phyloP scores from a whole-genome alignment of 2,329 filamentous ascomycete species.

The Ophiocordyceps robertsii region DNA sequence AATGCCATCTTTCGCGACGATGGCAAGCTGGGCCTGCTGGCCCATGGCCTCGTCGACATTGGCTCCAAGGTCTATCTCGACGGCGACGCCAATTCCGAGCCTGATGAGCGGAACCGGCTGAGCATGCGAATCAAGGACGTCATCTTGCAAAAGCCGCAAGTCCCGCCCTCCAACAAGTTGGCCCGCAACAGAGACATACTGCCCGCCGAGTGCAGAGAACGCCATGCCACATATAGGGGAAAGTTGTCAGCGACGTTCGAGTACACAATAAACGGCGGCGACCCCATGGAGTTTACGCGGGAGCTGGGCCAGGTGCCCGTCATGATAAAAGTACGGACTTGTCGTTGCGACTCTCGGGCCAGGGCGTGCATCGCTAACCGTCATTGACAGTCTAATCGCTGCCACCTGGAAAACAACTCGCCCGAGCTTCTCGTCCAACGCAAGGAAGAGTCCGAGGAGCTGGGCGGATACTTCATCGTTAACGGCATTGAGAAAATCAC shows the following conservation, averaged over 20 bases:
- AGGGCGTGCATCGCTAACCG: background rate
- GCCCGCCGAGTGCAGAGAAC: slow-evolving; percentile 86
- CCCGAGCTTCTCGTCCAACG: slow-evolving; percentile 70
- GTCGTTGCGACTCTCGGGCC: background rate
- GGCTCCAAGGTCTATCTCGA: slow-evolving; percentile 81
- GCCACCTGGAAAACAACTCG: slow-evolving; percentile 76
- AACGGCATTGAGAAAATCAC: slow-evolving; percentile 97
- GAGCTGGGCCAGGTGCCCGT: slow-evolving; percentile 84
- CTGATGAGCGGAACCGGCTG: slow-evolving; percentile 56
- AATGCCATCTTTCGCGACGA: slow-evolving; percentile 71
- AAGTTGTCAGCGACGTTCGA: slow-evolving; percentile 73
- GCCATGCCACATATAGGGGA: slow-evolving; percentile 82
- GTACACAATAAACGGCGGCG: slow-evolving; percentile 75
- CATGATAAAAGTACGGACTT: slow-evolving; percentile 65
- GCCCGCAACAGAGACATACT: slow-evolving; percentile 74
- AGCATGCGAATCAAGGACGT: slow-evolving; percentile 69
- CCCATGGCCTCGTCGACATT: slow-evolving; percentile 74
- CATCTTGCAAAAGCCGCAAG: slow-evolving; percentile 65
- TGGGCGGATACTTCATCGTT: slow-evolving; percentile 94
- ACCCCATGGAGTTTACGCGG: slow-evolving; percentile 67
- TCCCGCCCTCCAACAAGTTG: slow-evolving; percentile 75
- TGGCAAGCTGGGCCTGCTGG: slow-evolving; percentile 46
- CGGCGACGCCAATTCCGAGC: slow-evolving; percentile 51
- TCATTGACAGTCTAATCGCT: slow-evolving; percentile 58
- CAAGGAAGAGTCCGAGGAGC: slow-evolving; percentile 91